Base-by-base conservation (phyloP, 2,329 filamentous ascomycete species). In the Calonectria henricotiae region DNA sequence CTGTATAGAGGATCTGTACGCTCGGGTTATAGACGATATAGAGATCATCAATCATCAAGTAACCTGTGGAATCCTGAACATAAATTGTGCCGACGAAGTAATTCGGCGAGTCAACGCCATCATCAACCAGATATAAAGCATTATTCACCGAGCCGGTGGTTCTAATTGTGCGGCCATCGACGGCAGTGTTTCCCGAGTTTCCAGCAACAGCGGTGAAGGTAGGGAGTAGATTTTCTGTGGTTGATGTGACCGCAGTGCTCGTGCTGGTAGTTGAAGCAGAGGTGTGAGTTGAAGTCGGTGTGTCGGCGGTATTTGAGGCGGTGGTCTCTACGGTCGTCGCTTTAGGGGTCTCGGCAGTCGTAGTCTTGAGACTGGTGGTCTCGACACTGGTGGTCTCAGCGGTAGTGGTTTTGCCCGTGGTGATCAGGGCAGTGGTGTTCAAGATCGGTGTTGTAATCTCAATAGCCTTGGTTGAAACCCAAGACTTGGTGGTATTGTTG, bases 1-100 rank as follows among this genome's bases (percentile, higher is more conserved):
- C 51, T 2, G 51, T 58, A 32, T 58, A 58, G 20, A 58, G 51
- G 8, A 39, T 15, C 32, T 58, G 37, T 1, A 32, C 51, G 12
- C 30, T 58, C 3, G 51, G 51, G 35, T 58, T 58, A 32, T 58
- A 58, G 51, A 58, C 51, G 35, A 58, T 58, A 20, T 39, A 58
- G 12, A 58, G 32, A 5, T n/a, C 12, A 30, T 58, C 15, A 15
- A 58, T 58, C 51, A 58, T 58, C 51, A 58, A 5, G 32, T 58
- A 58, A 8, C 51, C 51, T 3, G 51, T 58, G 35, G 51, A 58
- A 17, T 58, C 51, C n/a, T 55, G n/a, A 15, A 58, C 23, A n/a
- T 58, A 32, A 20, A 58, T 58, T 5, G 51, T 58, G 20, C 51
- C 51, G 32, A 58, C 51, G 11, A 32, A 17, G 51, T 58, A 58